Evolutionary conservation across 768 basidiomycete species (phyloP).

Genomic region (Tricholoma bakamatsutake): DNA sequence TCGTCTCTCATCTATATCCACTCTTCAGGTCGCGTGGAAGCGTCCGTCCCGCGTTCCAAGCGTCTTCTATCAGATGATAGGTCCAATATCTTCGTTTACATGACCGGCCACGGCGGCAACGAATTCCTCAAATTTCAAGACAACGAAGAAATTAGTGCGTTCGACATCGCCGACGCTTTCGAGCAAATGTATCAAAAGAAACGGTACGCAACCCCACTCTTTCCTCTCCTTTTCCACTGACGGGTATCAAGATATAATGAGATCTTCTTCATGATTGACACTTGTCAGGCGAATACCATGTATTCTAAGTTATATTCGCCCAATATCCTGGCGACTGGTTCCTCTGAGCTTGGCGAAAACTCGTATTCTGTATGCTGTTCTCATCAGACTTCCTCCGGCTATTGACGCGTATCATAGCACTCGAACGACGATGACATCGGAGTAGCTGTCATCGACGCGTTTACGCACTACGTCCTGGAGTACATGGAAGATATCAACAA

Average conservation of each 20-base stretch:
- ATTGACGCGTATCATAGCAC: slow-evolving; percentile 45
- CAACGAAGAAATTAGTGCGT: slow-evolving; percentile 95
- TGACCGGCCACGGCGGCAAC: slow-evolving; percentile 98
- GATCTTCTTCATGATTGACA: slow-evolving; percentile 97
- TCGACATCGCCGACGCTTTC: slow-evolving; percentile 96
- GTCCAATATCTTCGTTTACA: slow-evolving; percentile 94
- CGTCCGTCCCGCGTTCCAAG: slow-evolving; percentile 86
- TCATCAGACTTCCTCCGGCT: neutral
- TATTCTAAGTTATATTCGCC: slow-evolving; percentile 92
- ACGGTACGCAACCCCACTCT: slow-evolving; percentile 42
- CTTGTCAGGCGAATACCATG: slow-evolving; percentile 96
- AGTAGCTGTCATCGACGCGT: slow-evolving; percentile 92
- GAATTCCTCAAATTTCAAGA: slow-evolving; percentile 99
- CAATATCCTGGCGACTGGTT: slow-evolving; percentile 88
- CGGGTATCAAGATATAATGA: slow-evolving; percentile 70
- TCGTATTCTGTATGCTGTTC: slow-evolving; percentile 72
- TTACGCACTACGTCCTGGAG: slow-evolving; percentile 86
- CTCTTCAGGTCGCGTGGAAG: slow-evolving; percentile 68
- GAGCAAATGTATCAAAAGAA: slow-evolving; percentile 99
- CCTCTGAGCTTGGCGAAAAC: slow-evolving; percentile 77
- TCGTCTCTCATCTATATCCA: neutral
- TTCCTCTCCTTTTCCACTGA: neutral
- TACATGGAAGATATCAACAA: slow-evolving; percentile 93
- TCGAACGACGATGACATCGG: slow-evolving; percentile 93
- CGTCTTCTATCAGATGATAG: slow-evolving; percentile 85